phyloP scores from a whole-genome alignment of 192 early-diverging fungal species.

The Jimgerdemannia lactiflua region DNA sequence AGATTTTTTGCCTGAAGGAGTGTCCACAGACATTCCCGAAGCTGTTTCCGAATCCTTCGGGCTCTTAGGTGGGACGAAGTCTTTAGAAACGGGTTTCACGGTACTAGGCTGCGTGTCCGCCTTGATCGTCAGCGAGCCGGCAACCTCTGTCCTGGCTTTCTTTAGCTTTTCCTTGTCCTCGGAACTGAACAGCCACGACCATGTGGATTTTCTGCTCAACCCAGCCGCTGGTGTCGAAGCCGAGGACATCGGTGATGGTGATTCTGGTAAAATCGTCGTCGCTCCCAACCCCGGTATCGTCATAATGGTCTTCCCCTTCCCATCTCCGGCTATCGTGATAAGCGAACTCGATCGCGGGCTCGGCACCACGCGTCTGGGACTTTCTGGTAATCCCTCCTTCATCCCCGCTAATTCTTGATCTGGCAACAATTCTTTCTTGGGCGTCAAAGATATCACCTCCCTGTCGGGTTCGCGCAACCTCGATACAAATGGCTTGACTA shows the following conservation, averaged over 20 bases:
- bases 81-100: background rate
- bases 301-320: background rate
- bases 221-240: background rate
- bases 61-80: too few species aligned
- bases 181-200: constrained; percentile 37
- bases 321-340: constrained; percentile 4
- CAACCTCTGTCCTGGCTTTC: constrained; percentile 20
- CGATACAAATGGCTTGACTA: too few species aligned
- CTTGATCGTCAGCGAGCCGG: background rate
- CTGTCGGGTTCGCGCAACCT: background rate
- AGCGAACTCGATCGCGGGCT: constrained; percentile 16
- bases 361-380: constrained; percentile 5
- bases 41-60: background rate
- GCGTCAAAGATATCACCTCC: background rate
- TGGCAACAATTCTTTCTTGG: constrained; percentile 2
- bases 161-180: constrained; percentile 41
- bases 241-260: background rate
- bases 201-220: constrained; percentile 32
- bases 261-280: constrained; percentile 11
- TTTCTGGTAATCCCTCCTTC: background rate
- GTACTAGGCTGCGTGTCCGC: background rate
- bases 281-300: constrained; percentile 1
- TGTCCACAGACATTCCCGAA: background rate
- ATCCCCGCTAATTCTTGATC: background rate
- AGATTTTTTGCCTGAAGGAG: constrained; percentile 2